phyloP scores from a whole-genome alignment of 805 yeast species.

The Starmerella floricola region DNA sequence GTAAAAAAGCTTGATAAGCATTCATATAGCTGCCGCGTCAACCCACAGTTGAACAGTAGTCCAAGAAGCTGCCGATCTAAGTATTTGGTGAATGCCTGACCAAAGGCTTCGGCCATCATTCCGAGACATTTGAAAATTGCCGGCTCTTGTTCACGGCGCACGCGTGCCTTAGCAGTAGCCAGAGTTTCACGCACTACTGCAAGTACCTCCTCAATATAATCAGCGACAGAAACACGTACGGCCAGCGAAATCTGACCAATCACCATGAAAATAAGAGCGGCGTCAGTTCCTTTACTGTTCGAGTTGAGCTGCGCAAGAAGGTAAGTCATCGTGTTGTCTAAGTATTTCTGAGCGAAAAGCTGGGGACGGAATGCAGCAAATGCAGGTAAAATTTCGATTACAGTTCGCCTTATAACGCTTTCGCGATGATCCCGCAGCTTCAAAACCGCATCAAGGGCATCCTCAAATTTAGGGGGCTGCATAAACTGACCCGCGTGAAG shows the following conservation, averaged over 20 bases:
- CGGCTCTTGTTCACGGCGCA: slow-evolving; percentile 62
- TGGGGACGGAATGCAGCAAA: slow-evolving; percentile 67
- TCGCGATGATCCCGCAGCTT: slow-evolving; percentile 67
- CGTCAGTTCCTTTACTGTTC: slow-evolving; percentile 66
- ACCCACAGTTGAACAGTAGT: slow-evolving; percentile 66
- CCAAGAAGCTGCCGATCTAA: slow-evolving; percentile 70
- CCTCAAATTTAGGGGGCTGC: slow-evolving; percentile 51
- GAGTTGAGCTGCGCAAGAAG: slow-evolving; percentile 52
- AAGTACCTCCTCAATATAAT: slow-evolving; percentile 77
- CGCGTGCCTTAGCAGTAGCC: slow-evolving; percentile 39
- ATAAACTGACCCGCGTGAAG: slow-evolving; percentile 60
- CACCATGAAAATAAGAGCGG: slow-evolving; percentile 61
- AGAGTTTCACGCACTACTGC: slow-evolving; percentile 74
- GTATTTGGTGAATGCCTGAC: slow-evolving; percentile 85
- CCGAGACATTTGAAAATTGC: slow-evolving; percentile 84
- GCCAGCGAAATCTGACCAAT: slow-evolving; percentile 73
- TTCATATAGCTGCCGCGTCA: slow-evolving; percentile 71
- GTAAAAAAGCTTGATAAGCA: slow-evolving; percentile 55
- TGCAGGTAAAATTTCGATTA: slow-evolving; percentile 71
- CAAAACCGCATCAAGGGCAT: slow-evolving; percentile 62
- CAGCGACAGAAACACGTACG: slow-evolving; percentile 72
- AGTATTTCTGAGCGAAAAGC: slow-evolving; percentile 63
- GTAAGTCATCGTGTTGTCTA: slow-evolving; percentile 67
- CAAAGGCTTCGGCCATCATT: slow-evolving; percentile 75
- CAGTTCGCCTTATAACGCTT: slow-evolving; percentile 64